These are phyloP conservation scores for Exophiala lecanii-corni DNA, from an alignment of 2,329 filamentous ascomycete genomes.

Conservation along the genomic window DNA sequence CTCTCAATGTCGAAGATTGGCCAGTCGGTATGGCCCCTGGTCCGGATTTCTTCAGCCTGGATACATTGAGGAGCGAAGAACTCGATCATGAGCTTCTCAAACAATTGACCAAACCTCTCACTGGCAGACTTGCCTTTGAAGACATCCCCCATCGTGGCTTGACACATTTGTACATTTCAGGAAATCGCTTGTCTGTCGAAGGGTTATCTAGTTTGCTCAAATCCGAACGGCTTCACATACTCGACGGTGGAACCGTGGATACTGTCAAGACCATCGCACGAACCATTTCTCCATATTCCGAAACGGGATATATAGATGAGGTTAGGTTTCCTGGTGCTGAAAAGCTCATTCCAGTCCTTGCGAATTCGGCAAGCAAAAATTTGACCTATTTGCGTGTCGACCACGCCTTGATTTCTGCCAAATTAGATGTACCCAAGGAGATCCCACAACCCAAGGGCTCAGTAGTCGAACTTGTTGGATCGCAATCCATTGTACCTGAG, in stretches of 20 bases:
- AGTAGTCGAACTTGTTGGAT: slow-evolving; percentile 17
- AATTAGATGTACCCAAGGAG: slow-evolving; percentile 23
- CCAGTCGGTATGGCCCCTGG: slow-evolving; percentile 32
- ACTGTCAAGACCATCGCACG: slow-evolving; percentile 25
- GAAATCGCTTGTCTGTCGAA: slow-evolving; percentile 53
- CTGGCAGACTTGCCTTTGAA: slow-evolving; percentile 52
- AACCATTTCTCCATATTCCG: slow-evolving; percentile 19
- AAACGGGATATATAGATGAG: slow-evolving; percentile 25
- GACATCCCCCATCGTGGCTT: slow-evolving; percentile 51
- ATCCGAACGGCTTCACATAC: slow-evolving; percentile 49
- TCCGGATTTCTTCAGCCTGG: slow-evolving; percentile 35
- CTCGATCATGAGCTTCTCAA: slow-evolving; percentile 51
- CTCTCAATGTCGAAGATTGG: slow-evolving; percentile 30
- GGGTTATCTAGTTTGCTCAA: slow-evolving; percentile 50
- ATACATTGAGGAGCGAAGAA: slow-evolving; percentile 41
- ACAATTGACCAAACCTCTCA: slow-evolving; percentile 46
- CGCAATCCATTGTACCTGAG: slow-evolving; percentile 25
- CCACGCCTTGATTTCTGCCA: slow-evolving; percentile 50
- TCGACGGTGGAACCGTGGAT: slow-evolving; percentile 52
- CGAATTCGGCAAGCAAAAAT: slow-evolving; percentile 42
- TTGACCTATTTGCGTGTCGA: slow-evolving; percentile 54
- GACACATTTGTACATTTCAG: slow-evolving; percentile 57
- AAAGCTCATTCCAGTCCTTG: slow-evolving; percentile 51
- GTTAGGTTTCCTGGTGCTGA: slow-evolving; percentile 46
- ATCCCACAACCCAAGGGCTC: slow-evolving; percentile 7